Conservation (phyloP, 352 stramenopile species). For the Pythium brachiatum region DNA sequence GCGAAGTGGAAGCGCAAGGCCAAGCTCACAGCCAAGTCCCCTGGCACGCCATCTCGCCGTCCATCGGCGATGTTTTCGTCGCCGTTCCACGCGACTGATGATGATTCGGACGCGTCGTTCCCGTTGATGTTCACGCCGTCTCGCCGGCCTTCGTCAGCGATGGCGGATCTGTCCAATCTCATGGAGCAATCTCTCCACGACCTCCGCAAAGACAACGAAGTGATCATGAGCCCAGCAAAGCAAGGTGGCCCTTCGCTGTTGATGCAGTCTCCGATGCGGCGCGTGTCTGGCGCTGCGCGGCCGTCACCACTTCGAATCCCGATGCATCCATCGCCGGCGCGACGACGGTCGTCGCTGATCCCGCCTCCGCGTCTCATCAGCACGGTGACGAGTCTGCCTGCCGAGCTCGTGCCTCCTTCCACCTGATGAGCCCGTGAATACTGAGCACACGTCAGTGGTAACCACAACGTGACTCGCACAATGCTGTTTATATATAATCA, state of each 20-base stretch:
- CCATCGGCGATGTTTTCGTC: constrained; percentile 40
- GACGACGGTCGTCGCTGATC: constrained; percentile 18
- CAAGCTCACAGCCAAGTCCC: constrained; percentile 45
- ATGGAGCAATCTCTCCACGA: constrained; percentile 77
- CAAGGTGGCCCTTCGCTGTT: constrained; percentile 13
- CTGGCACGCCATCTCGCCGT: constrained; percentile 36
- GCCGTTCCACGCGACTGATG: constrained; percentile 56
- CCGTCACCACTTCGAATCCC: constrained; percentile 24
- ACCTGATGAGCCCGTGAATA: background rate
- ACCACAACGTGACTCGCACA: too few species aligned
- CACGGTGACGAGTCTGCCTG: constrained; percentile 11
- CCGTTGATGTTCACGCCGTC: constrained; percentile 36
- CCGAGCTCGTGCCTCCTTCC: background rate
- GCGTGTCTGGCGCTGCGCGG: constrained; percentile 1
- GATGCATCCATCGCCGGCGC: constrained; percentile 22
- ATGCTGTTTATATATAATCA: too few species aligned
- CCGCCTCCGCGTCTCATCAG: constrained; percentile 26
- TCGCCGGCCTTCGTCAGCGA: constrained; percentile 56
- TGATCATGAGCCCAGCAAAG: constrained; percentile 3
- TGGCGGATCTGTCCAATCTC: constrained; percentile 70
- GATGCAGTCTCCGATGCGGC: constrained; percentile 22
- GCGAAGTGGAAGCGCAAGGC: constrained; percentile 74
- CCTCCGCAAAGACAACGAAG: constrained; percentile 50
- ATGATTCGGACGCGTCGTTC: constrained; percentile 58
- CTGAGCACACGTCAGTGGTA: too few species aligned